Evolutionary conservation across 768 basidiomycete genomes (phyloP).

Genomic region (Russula brevipes): DNA sequence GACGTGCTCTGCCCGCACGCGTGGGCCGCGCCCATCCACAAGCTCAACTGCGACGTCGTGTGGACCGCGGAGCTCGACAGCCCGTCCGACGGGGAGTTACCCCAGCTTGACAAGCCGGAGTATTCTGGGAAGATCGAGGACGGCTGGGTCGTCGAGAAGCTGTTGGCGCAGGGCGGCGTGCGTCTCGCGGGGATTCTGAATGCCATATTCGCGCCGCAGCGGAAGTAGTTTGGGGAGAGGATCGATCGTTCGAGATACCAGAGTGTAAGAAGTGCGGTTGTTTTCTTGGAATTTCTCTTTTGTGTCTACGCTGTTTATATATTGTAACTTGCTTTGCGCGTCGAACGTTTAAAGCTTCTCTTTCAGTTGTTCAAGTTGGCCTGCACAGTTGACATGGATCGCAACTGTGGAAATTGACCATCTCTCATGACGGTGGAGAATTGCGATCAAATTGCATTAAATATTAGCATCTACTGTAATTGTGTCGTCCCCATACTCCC

Average conservation of each 20-base stretch:
- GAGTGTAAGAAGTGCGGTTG: neutral
- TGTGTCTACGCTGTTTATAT: neutral
- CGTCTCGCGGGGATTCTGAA: conserved; percentile 82
- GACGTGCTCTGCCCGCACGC: conserved; percentile 64
- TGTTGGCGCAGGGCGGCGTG: conserved; percentile 79
- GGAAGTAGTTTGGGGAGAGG: neutral
- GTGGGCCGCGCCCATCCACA: conserved; percentile 71
- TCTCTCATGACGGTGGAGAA: too few species aligned
- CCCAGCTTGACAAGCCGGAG: conserved; percentile 74
- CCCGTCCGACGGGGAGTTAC: conserved; percentile 28
- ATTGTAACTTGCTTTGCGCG: neutral
- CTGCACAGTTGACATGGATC: too few species aligned
- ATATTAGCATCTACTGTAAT: too few species aligned
- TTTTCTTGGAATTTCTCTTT: too few species aligned
- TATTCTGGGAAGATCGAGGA: conserved; percentile 68
- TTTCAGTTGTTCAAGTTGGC: neutral
- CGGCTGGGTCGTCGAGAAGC: conserved; percentile 68
- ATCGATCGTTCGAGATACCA: too few species aligned
- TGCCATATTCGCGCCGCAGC: conserved; percentile 47
- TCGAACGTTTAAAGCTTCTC: too few species aligned
- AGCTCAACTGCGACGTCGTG: conserved; percentile 75
- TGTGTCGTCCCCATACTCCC: too few species aligned
- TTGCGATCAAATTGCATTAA: too few species aligned
- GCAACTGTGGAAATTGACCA: too few species aligned
- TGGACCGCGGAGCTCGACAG: conserved; percentile 70